A percentile compares a stretch with the other conserved stretches of the same genome.
phyloP scores from a whole-genome alignment of 768 basidiomycete genomes.

The Serendipita indica region DNA sequence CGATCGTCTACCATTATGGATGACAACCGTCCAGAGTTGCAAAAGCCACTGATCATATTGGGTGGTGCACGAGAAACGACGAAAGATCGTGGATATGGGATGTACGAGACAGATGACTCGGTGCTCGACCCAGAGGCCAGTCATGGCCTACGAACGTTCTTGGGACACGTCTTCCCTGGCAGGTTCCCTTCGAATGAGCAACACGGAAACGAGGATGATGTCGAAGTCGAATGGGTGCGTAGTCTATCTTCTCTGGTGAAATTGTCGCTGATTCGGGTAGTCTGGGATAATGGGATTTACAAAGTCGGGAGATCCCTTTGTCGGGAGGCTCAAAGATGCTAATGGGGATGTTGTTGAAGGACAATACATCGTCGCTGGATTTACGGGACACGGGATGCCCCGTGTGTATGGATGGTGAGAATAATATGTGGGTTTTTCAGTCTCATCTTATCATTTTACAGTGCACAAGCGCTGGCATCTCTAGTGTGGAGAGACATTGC shows the following conservation, averaged over 20 bases:
- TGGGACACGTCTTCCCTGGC: conserved; percentile 42
- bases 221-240: conserved; percentile 69
- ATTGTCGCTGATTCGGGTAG: conserved; percentile 25
- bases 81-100: conserved; percentile 32
- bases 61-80: conserved; percentile 46
- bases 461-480: conserved; percentile 45
- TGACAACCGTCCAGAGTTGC: conserved; percentile 17
- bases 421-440: neutral
- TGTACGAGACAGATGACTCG: conserved; percentile 44
- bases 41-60: conserved; percentile 46
- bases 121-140: conserved; percentile 34
- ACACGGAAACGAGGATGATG: conserved; percentile 21
- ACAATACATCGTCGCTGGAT: conserved; percentile 62
- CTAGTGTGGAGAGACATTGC: conserved; percentile 41
- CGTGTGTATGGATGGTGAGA: conserved; percentile 54
- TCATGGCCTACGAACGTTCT: conserved; percentile 37
- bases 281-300: conserved; percentile 77
- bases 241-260: neutral
- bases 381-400: conserved; percentile 69
- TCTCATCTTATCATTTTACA: conserved; percentile 18
- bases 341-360: conserved; percentile 28
- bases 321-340: conserved; percentile 40
- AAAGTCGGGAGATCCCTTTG: conserved; percentile 45
- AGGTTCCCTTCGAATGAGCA: conserved; percentile 28
- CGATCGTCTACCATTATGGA: neutral